Percentiles rank a stretch among this genome's conserved stretches.
Evolutionary conservation across 176 grass and related monocot genomes (phyloP).

Genomic region (Alloteropsis semialata): DNA sequence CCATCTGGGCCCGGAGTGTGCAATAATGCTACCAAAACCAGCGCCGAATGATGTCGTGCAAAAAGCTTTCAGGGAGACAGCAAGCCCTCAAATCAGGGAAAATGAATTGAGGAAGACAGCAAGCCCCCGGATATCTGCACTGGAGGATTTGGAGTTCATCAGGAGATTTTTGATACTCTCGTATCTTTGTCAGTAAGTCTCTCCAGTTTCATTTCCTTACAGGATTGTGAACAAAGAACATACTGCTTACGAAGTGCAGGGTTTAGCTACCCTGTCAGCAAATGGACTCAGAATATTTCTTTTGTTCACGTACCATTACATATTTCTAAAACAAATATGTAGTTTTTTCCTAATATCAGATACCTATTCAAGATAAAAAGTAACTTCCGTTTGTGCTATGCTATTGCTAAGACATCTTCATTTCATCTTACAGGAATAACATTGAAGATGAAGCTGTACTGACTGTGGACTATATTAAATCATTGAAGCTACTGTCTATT

Average conservation of each 20-base stretch:
- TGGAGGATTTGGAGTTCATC: slow-evolving; percentile 51
- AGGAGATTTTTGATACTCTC: slow-evolving; percentile 14
- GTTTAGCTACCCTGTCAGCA: background rate
- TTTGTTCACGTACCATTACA: background rate
- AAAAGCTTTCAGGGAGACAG: background rate
- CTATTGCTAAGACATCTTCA: slow-evolving; percentile 1
- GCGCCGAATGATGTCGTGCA: background rate
- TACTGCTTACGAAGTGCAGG: background rate
- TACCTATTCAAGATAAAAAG: background rate
- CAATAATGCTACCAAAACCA: background rate
- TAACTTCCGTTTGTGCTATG: background rate
- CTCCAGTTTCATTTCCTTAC: background rate
- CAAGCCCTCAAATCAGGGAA: background rate
- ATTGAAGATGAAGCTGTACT: slow-evolving; percentile 30
- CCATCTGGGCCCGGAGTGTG: background rate
- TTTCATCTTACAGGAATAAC: slow-evolving; percentile 43
- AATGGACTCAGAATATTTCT: background rate
- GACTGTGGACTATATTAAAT: slow-evolving; percentile 31
- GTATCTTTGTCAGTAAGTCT: slow-evolving; percentile 35
- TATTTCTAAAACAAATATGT: background rate
- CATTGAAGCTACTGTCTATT: slow-evolving; percentile 39
- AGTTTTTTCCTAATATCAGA: background rate
- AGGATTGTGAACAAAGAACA: background rate
- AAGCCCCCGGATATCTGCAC: slow-evolving; percentile 32
- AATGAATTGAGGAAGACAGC: background rate